phyloP scores from a whole-genome alignment of 257 asterid species.

The Solanum sparsipilum region DNA sequence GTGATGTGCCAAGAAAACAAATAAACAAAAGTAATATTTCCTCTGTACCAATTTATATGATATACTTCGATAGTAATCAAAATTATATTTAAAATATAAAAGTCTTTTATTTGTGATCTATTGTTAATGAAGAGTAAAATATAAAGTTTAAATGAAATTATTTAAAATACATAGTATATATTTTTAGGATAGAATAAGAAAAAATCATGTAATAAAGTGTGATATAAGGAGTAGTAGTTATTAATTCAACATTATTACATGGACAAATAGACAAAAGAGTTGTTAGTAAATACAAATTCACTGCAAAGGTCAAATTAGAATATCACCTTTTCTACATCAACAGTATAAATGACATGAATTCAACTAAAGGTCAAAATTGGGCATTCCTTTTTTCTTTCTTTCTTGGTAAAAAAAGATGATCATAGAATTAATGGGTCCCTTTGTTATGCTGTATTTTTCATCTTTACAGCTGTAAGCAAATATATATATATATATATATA shows the following conservation, averaged over 20 bases:
- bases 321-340: not conserved
- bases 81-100: too few species aligned
- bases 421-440: not conserved
- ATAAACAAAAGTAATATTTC: not conserved
- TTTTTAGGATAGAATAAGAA: too few species aligned
- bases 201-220: not conserved
- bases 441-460: constrained; percentile 13
- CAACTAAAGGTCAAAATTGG: constrained; percentile 21
- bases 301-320: not conserved
- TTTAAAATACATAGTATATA: too few species aligned
- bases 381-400: not conserved
- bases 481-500: too few species aligned
- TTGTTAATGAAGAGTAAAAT: too few species aligned
- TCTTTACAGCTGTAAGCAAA: constrained; percentile 55
- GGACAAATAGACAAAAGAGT: not conserved
- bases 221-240: not conserved
- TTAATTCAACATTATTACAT: not conserved
- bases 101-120: not conserved
- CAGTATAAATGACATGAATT: constrained; percentile 15
- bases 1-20: not conserved
- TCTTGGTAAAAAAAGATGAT: not conserved
- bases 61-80: not conserved
- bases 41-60: not conserved
- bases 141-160: too few species aligned
- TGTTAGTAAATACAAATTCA: not conserved